Evolutionary conservation across 441 rosid species (phyloP).

Genomic region (Aquilaria agallochum): DNA sequence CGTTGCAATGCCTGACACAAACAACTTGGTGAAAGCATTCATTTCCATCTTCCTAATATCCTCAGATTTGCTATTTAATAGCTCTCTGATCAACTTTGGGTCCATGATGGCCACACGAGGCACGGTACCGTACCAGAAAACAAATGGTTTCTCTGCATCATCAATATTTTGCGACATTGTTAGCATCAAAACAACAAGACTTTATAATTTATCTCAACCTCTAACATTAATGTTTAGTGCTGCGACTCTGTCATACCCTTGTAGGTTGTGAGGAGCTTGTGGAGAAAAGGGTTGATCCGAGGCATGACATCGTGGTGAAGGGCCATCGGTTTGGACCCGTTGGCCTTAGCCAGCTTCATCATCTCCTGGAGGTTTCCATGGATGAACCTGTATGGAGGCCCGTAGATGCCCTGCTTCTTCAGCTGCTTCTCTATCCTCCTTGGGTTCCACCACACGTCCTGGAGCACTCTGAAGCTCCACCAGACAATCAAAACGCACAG

Average conservation of each 20-base stretch:
- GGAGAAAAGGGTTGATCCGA: conserved; percentile 24
- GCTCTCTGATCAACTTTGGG: conserved; percentile 33
- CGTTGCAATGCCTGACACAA: conserved; percentile 33
- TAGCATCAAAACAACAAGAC: background rate
- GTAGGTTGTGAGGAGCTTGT: conserved; percentile 2
- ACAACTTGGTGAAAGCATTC: conserved; percentile 24
- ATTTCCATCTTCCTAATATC: conserved; percentile 27
- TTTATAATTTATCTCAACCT: too few species aligned
- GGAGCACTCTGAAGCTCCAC: conserved; percentile 13
- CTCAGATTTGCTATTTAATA: conserved; percentile 15
- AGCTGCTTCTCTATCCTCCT: conserved; percentile 20
- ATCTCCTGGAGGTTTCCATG: conserved; percentile 18
- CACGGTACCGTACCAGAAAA: conserved; percentile 25
- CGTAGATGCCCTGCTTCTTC: conserved; percentile 18
- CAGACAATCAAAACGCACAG: conserved; percentile 11
- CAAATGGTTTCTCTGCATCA: conserved; percentile 2
- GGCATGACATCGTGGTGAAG: conserved; percentile 18
- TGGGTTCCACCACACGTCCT: conserved; percentile 24
- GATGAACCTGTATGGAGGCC: conserved; percentile 11
- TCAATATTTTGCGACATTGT: conserved; percentile 3
- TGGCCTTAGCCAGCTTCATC: conserved; percentile 10
- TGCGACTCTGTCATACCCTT: background rate
- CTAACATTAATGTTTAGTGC: too few species aligned
- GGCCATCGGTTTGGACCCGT: conserved; percentile 1
- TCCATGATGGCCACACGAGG: conserved; percentile 30